Conservation (phyloP, 164 flowering plant genomes). For the Magnolia kwangsiensis region DNA sequence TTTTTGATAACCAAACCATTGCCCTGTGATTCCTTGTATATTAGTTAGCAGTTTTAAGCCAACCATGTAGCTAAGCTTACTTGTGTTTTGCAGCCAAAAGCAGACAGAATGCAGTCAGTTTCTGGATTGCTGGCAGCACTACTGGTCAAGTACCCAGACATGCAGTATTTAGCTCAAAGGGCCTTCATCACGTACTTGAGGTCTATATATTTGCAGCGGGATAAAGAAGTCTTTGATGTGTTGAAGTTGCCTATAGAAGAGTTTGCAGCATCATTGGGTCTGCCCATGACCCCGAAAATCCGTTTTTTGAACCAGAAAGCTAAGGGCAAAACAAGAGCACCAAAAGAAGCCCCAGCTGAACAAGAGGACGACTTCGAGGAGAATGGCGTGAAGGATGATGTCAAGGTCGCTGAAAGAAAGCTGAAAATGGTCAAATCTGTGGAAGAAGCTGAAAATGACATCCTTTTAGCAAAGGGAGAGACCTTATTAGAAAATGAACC, state of each 20-base stretch:
- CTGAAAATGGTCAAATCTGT: conserved; percentile 2
- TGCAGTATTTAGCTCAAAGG: conserved; percentile 66
- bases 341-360: conserved; percentile 27
- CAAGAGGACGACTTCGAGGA: conserved; percentile 24
- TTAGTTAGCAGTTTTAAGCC: not conserved
- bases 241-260: conserved; percentile 65
- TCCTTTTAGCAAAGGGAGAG: conserved; percentile 41
- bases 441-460: conserved; percentile 28
- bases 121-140: conserved; percentile 56
- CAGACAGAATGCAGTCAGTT: conserved; percentile 55
- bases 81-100: conserved; percentile 51
- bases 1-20: not conserved
- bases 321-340: conserved; percentile 18
- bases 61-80: not conserved
- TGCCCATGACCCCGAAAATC: conserved; percentile 79
- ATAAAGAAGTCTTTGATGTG: conserved; percentile 80
- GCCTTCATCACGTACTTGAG: conserved; percentile 79
- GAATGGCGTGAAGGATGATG: conserved; percentile 15
- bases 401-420: conserved; percentile 11
- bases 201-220: conserved; percentile 57
- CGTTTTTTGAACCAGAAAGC: conserved; percentile 58
- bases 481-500: conserved; percentile 17
- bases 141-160: conserved; percentile 61
- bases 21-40: not conserved
- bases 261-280: conserved; percentile 79